phyloP scores from a whole-genome alignment of 495 filamentous ascomycete genomes.

The Xylaria bambusicola region DNA sequence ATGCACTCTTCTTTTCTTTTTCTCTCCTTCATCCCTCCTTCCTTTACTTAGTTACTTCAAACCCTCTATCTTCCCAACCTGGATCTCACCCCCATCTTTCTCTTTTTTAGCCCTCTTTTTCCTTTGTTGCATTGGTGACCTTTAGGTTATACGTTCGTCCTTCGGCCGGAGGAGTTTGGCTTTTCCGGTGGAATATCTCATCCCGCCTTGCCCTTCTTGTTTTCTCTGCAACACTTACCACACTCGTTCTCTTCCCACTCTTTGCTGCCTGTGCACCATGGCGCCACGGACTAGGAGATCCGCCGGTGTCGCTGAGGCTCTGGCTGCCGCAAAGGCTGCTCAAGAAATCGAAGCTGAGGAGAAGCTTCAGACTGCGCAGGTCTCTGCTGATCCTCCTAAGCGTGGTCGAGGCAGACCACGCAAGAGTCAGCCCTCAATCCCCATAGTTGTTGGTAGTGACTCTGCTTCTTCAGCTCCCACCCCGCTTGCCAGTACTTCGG shows the following conservation, averaged over 20 bases:
- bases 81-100: too few relatives aligned
- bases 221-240: too few relatives aligned
- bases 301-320: constrained; percentile 1
- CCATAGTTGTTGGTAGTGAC: constrained; percentile 5
- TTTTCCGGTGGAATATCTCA: too few relatives aligned
- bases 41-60: too few relatives aligned
- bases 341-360: background rate
- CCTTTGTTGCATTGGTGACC: too few relatives aligned
- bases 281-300: constrained; percentile 26
- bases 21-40: background rate
- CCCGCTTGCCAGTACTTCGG: constrained; percentile 45
- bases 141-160: too few relatives aligned
- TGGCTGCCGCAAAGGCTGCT: background rate
- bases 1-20: background rate
- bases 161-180: too few relatives aligned
- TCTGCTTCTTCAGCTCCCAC: constrained; percentile 43
- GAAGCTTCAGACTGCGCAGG: background rate
- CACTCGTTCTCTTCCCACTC: background rate
- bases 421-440: constrained; percentile 1
- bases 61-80: background rate
- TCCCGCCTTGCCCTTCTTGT: too few relatives aligned
- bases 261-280: constrained; percentile 18
- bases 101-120: too few relatives aligned
- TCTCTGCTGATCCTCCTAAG: background rate
- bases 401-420: constrained; percentile 15